Conservation (phyloP, 2,329 filamentous ascomycete genomes). For the Didymellaceae sp. region DNA sequence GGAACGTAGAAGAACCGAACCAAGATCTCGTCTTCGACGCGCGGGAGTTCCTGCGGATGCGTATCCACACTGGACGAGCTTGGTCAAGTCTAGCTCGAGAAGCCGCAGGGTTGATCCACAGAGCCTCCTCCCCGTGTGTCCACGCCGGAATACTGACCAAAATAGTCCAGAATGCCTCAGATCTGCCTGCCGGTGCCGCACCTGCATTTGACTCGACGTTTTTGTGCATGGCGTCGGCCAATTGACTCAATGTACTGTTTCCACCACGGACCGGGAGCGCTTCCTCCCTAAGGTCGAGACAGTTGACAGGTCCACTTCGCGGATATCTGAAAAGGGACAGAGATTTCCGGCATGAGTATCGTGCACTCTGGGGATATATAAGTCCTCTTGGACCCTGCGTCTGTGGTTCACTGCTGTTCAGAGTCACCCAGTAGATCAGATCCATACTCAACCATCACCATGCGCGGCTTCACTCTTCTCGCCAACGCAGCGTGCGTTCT, state of each 20-base stretch:
- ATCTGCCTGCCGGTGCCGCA: slow-evolving; percentile 5
- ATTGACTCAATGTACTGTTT: slow-evolving; percentile 2
- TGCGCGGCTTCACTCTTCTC: slow-evolving; percentile 12
- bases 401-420: slow-evolving; percentile 9
- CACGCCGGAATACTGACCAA: slow-evolving; percentile 13
- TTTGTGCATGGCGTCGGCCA: slow-evolving; percentile 8
- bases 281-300: slow-evolving; percentile 8
- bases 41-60: background rate
- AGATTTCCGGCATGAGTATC: slow-evolving; percentile 9
- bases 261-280: slow-evolving; percentile 6
- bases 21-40: slow-evolving; percentile 4
- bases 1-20: slow-evolving; percentile 4
- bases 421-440: slow-evolving; percentile 4
- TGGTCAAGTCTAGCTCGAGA: slow-evolving; percentile 2
- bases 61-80: slow-evolving; percentile 10
- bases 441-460: background rate
- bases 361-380: slow-evolving; percentile 6
- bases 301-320: slow-evolving; percentile 12
- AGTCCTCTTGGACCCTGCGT: slow-evolving; percentile 3
- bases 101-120: slow-evolving; percentile 16
- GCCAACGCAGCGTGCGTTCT: slow-evolving; percentile 9
- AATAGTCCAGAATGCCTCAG: slow-evolving; percentile 3
- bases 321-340: slow-evolving; percentile 12
- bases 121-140: slow-evolving; percentile 3
- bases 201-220: slow-evolving; percentile 5